phyloP scores from a whole-genome alignment of 2,329 filamentous ascomycete genomes.

The Blastomyces parvus region DNA sequence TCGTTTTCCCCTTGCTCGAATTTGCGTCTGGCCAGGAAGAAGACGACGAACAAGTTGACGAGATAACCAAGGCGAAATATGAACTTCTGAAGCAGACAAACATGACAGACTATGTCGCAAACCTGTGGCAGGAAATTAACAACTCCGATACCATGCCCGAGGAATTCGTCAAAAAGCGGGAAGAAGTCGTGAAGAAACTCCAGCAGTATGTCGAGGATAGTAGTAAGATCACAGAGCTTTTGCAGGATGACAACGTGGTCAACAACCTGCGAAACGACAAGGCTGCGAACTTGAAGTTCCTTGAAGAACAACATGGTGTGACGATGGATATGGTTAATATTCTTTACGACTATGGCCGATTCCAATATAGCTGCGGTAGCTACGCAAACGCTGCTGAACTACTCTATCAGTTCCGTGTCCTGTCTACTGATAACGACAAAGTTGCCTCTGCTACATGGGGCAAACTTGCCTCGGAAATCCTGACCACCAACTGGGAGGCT shows the following conservation, averaged over 20 bases:
- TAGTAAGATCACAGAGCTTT: conserved; percentile 74
- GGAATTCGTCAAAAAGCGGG: conserved; percentile 80
- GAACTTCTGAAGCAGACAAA: conserved; percentile 93
- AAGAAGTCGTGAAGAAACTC: conserved; percentile 75
- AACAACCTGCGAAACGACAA: conserved; percentile 90
- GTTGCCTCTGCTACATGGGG: conserved; percentile 94
- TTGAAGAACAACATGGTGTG: conserved; percentile 93
- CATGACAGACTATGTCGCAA: conserved; percentile 97
- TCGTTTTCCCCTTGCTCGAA: conserved; percentile 93
- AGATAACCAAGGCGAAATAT: conserved; percentile 80
- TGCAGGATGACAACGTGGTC: conserved; percentile 83
- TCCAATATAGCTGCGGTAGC: conserved; percentile 95
- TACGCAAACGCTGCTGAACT: conserved; percentile 84
- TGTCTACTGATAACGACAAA: conserved; percentile 98
- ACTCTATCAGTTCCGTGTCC: conserved; percentile 93
- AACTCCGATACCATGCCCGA: conserved; percentile 65
- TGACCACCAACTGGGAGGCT: conserved; percentile 89
- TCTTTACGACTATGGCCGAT: conserved; percentile 90
- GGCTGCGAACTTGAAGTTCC: conserved; percentile 94
- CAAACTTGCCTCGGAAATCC: conserved; percentile 91
- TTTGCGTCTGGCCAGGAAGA: conserved; percentile 77
- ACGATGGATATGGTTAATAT: conserved; percentile 93
- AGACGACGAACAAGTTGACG: conserved; percentile 53
- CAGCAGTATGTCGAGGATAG: conserved; percentile 80
- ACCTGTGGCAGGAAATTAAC: conserved; percentile 82